Evolutionary conservation across 805 yeast species (phyloP).

Genomic region (Barnettozyma pratensis): DNA sequence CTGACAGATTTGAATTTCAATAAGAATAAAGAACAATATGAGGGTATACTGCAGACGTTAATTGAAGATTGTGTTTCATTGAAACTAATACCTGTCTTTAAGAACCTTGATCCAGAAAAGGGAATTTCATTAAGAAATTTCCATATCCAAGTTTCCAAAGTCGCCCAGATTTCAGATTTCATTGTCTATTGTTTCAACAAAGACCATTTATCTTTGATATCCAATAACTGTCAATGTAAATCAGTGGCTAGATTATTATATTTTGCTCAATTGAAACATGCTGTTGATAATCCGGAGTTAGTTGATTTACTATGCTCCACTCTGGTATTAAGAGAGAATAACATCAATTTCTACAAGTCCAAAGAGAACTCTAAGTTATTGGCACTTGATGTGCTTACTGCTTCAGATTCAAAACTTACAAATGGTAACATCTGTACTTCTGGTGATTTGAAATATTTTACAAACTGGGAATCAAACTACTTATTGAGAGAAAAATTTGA

Average conservation of each 20-base stretch:
- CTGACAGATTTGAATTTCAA: constrained; percentile 20
- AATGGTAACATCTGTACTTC: constrained; percentile 25
- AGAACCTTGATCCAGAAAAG: constrained; percentile 57
- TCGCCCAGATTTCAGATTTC: constrained; percentile 69
- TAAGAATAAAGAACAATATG: constrained; percentile 9
- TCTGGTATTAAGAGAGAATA: constrained; percentile 15
- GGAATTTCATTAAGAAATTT: constrained; percentile 81
- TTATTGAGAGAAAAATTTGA: constrained; percentile 75
- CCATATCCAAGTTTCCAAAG: constrained; percentile 79
- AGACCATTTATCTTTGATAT: constrained; percentile 25
- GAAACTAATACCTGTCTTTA: constrained; percentile 45
- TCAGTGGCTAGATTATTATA: constrained; percentile 36
- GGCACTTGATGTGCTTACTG: constrained; percentile 24
- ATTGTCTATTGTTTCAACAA: constrained; percentile 64
- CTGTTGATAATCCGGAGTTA: constrained; percentile 24
- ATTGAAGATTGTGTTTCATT: constrained; percentile 26
- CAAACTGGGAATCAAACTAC: constrained; percentile 66
- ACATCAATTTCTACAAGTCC: constrained; percentile 10
- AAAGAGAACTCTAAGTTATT: constrained; percentile 10
- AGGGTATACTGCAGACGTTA: constrained; percentile 13
- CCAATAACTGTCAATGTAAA: constrained; percentile 30
- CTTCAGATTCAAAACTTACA: constrained; percentile 9
- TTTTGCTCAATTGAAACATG: constrained; percentile 36
- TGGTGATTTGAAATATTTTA: constrained; percentile 38
- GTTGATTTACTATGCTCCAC: constrained; percentile 22